Evolutionary conservation across 192 early-diverging fungal species (phyloP).

Genomic region (Mortierella claussenii): DNA sequence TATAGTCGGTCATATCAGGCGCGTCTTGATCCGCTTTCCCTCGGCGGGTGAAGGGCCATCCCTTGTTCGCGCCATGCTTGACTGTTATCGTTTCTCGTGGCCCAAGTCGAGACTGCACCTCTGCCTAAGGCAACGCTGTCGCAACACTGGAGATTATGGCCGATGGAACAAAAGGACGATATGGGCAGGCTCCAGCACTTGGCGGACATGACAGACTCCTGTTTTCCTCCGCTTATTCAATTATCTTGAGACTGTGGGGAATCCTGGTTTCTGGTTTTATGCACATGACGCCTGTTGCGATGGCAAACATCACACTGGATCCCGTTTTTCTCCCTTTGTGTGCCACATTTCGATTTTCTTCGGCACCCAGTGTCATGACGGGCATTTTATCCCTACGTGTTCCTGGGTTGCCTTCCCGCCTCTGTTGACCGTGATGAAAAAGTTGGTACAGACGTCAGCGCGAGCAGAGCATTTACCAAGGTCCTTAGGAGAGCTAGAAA

Average conservation of each 20-base stretch:
- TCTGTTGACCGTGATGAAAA: slow-evolving; percentile 52
- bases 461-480: slow-evolving; percentile 43
- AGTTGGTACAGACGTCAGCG: slow-evolving; percentile 53
- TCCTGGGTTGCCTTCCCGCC: too few relatives aligned
- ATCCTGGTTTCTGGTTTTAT: background rate
- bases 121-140: too few relatives aligned
- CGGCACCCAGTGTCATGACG: background rate
- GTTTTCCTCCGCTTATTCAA: background rate
- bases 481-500: slow-evolving; percentile 48
- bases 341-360: background rate
- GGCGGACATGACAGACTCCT: slow-evolving; percentile 42
- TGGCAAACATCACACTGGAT: background rate
- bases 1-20: slow-evolving; percentile 20
- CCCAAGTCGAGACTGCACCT: too few relatives aligned
- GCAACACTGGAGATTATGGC: too few relatives aligned
- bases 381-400: background rate
- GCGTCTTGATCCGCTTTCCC: slow-evolving; percentile 30
- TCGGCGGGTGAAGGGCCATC: slow-evolving; percentile 20
- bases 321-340: background rate
- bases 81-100: too few relatives aligned
- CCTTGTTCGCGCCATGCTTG: too few relatives aligned
- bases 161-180: background rate
- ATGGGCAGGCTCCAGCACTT: too few relatives aligned
- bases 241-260: background rate
- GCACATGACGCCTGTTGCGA: background rate